Evolutionary conservation across 768 basidiomycete species (phyloP), one percentile per base, ranked within the genome.

Genomic region (Suillus occidentalis): DNA sequence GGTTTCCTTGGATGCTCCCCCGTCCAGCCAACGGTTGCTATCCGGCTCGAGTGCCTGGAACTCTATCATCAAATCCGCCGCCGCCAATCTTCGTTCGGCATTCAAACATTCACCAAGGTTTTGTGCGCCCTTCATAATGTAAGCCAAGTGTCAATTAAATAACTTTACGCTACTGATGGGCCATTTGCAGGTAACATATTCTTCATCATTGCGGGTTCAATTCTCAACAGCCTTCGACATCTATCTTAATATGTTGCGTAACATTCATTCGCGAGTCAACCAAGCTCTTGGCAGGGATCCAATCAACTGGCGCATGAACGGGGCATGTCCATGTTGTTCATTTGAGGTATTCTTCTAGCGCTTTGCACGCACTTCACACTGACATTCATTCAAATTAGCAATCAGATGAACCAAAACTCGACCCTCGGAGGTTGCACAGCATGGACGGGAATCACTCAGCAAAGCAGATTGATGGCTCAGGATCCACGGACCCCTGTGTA

Each of bases 371-470:
- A 0, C 22, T 13, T 50, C 14, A 4, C 49, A 50, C 37, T 37
- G 37, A 50, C 25, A 25, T 25, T 50, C 22, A 14, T 50, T 28
- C 50, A 52, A 4, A 3, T 52, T 31, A 63, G 62, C 62, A 63
- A 63, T 25, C 62, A 49, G 73, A 70, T 22, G 77, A 82, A 61
- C 71, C 71, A 0, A 36, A 64, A 1, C 70, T 81, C 1, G 13
- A 39, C 7, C 75, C 70, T 37, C 20, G 65, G 0, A 18, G 72
- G 6, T 64, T 82, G 37, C 37, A 69, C 14, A 70, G 69, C n/a
- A 68, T 77, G 55, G 77, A 81, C 63, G 74, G 76, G 2, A 81
- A 80, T 59, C 67, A 75, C 40, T 80, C 75, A 0, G 67, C 75
- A 2, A 77, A 77, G 60, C 71, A 72, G 1, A 69, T 80, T 39